These are phyloP conservation scores for Bruguiera hainesii DNA, from an alignment of 441 rosid genomes.

Conservation along the genomic window DNA sequence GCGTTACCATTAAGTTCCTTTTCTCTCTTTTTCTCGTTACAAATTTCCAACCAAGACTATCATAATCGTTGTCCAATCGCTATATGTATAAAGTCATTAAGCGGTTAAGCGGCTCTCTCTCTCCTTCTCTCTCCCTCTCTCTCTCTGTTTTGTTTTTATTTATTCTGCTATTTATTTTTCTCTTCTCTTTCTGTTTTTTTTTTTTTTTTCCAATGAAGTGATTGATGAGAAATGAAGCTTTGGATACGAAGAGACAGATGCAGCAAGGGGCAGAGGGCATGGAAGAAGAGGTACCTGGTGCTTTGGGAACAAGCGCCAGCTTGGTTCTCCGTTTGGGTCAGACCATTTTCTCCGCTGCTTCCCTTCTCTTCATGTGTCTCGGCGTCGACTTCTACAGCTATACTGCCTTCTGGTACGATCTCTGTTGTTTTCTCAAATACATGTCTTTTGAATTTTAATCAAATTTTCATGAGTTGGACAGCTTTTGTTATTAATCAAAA, in stretches of 20 bases:
- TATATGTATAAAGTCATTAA: background rate
- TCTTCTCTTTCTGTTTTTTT: background rate
- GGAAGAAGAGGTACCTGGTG: conserved; percentile 48
- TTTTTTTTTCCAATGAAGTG: background rate
- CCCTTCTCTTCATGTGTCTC: conserved; percentile 63
- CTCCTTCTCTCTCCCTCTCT: background rate
- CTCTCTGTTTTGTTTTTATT: background rate
- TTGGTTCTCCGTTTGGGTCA: conserved; percentile 68
- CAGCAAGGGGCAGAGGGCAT: conserved; percentile 12
- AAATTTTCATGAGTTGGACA: background rate
- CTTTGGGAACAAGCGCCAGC: conserved; percentile 62
- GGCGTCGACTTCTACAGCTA: conserved; percentile 56
- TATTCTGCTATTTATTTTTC: background rate
- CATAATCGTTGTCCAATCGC: background rate
- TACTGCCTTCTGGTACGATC: conserved; percentile 57
- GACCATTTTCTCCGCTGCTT: conserved; percentile 49
- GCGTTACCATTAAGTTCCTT: background rate
- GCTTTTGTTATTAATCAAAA: background rate
- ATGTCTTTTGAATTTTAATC: background rate
- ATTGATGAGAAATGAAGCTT: conserved; percentile 12
- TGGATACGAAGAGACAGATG: conserved; percentile 20
- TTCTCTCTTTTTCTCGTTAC: background rate
- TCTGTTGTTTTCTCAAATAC: background rate
- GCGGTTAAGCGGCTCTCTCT: background rate
- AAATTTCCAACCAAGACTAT: background rate